Percentiles rank a stretch among this genome's conserved stretches.
These are phyloP conservation scores for Dactylorhiza incarnata DNA, from an alignment of 106 monocot species.

Conservation along the genomic window DNA sequence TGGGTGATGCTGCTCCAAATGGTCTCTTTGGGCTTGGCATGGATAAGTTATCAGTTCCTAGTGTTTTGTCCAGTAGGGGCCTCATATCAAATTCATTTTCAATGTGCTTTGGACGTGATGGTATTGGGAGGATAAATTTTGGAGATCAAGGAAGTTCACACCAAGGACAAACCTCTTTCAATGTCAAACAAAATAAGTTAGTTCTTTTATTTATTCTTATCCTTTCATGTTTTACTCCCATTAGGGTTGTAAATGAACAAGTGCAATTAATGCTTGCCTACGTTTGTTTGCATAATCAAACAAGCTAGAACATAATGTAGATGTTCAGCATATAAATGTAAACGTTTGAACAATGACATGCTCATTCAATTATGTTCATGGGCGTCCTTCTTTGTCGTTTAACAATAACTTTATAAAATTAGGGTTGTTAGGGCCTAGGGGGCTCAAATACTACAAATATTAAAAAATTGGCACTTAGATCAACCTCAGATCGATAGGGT, in stretches of 20 bases:
- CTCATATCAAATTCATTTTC: slow-evolving; percentile 79
- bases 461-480: too few relatives aligned
- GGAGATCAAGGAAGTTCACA: slow-evolving; percentile 88
- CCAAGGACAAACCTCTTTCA: slow-evolving; percentile 80
- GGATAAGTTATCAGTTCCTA: slow-evolving; percentile 82
- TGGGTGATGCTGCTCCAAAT: slow-evolving; percentile 79
- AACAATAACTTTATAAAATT: too few relatives aligned
- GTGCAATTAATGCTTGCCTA: too few relatives aligned
- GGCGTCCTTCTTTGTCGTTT: too few relatives aligned
- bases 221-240: neutral
- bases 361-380: too few relatives aligned
- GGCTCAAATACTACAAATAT: too few relatives aligned
- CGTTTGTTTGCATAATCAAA: too few relatives aligned
- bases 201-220: slow-evolving; percentile 9
- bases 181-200: slow-evolving; percentile 35
- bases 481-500: too few relatives aligned
- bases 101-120: slow-evolving; percentile 81
- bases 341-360: too few relatives aligned
- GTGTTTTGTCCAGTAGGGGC: slow-evolving; percentile 68
- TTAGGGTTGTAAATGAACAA: neutral
- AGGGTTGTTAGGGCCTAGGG: too few relatives aligned
- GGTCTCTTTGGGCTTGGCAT: slow-evolving; percentile 91
- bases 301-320: too few relatives aligned
- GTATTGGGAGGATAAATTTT: slow-evolving; percentile 78
- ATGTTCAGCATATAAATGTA: too few relatives aligned